A percentile compares a stretch with the other conserved stretches of the same genome.
phyloP scores from a whole-genome alignment of 2,329 filamentous ascomycete genomes.

The Ophiognomonia clavigignenti-juglandacearum region DNA sequence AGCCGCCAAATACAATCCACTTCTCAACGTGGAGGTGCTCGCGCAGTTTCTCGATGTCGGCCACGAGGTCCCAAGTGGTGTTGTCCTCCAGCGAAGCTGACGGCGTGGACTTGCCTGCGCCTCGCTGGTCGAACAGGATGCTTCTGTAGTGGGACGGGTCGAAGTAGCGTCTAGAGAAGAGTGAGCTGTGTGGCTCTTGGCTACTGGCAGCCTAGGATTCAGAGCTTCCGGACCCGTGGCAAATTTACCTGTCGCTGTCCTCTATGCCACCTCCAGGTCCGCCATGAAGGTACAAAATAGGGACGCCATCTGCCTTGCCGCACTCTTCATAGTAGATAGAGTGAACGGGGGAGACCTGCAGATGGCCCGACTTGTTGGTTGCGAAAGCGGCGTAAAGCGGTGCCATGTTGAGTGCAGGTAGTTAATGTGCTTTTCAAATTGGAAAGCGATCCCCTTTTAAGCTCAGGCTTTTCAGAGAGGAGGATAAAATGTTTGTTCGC shows the following conservation, averaged over 20 bases:
- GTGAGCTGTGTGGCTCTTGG: constrained; percentile 23
- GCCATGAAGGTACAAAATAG: constrained; percentile 38
- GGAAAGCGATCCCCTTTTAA: too few relatives aligned
- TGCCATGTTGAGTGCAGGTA: constrained; percentile 18
- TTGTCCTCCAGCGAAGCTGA: constrained; percentile 30
- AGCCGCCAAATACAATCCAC: constrained; percentile 37
- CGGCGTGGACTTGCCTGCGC: constrained; percentile 32
- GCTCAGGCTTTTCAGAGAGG: too few relatives aligned
- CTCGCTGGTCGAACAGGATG: constrained; percentile 35
- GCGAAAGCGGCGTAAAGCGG: constrained; percentile 22
- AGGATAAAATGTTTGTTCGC: too few relatives aligned
- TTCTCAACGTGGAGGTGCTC: constrained; percentile 29
- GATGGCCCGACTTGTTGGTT: constrained; percentile 21
- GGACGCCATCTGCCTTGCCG: constrained; percentile 18
- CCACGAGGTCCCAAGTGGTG: constrained; percentile 32
- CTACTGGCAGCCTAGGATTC: background rate
- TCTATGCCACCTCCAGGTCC: constrained; percentile 31
- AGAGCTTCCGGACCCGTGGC: too few relatives aligned
- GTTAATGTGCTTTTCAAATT: too few relatives aligned
- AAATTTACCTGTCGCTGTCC: background rate
- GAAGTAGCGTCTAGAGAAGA: constrained; percentile 31
- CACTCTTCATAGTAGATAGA: constrained; percentile 25
- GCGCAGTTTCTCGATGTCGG: constrained; percentile 33
- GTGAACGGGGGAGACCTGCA: constrained; percentile 23
- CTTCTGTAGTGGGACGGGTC: constrained; percentile 28